Evolutionary conservation across 768 basidiomycete genomes (phyloP), one percentile per base, ranked within the genome.

Genomic region (Lactarius deliciosus): DNA sequence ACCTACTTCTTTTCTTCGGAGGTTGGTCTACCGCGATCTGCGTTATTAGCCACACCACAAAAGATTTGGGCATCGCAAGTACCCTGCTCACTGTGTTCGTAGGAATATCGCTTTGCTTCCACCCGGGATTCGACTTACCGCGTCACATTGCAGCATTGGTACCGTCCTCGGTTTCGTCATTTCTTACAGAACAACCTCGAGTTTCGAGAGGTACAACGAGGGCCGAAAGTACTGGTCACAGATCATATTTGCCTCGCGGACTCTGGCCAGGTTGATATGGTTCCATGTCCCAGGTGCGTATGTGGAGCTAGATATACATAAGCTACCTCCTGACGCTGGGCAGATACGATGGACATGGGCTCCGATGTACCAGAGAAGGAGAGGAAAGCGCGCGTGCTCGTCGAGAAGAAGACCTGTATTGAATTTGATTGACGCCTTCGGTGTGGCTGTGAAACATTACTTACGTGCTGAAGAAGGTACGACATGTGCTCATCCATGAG

Each of bases 171-270:
- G 89, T 81, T 90, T 90, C 69, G 83, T 90, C 41, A 85, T 90
- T 60, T 87, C 87, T 0, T 89, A 88, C 74, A 75, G 88, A 65
- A 89, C 88, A 11, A 89, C 86, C 13, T 85, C 88, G 5, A 87
- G 86, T 45, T 89, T 88, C 70, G 88, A 89, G 73, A 78, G 87
- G n/a, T 90, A 90, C 74, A 90, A 90, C 64, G 89, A 91, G 71
- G 89, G 89, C 28, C 77, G 89, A 61, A 77, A 81, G 60, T 76
- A 85, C 6, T 91, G 89, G 89, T 86, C 86, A 3, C 83, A 86
- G 68, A 86, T 90, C n/a, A 82, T 85, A 56, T 74, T 85, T 34
- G 81, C 70, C 72, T 79, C 73, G 71, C 81, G 88, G 45, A 85
- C 82, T 2, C 79, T 89, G 73, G 81, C 87, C 0, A 79, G 89